Base-by-base conservation (phyloP, 2,329 filamentous ascomycete species). In the Scorias spongiosa region DNA sequence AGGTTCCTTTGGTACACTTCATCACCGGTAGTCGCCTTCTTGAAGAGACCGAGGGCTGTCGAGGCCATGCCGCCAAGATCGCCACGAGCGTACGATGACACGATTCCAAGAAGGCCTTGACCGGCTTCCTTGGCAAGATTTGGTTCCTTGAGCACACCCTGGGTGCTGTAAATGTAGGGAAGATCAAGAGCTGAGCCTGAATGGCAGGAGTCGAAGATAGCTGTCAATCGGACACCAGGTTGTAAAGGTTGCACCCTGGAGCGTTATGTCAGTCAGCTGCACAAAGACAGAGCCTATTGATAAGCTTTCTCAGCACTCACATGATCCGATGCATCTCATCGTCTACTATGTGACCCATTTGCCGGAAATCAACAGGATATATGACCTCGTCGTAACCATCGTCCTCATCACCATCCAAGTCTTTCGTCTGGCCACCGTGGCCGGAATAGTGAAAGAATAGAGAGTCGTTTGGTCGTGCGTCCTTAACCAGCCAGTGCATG, bases 401-500 rank as follows among this genome's bases (percentile, higher is more conserved):
- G 30, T 83, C 79, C 60, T 88, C 83, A 54, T 88, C 83, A 26
- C 83, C 83, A 53, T 87, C 82, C 32, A 82, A 65, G 60, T 88
- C 84, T 54, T 80, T 76, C 2, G 83, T 84, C 61, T 88, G 83
- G n/a, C 84, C 84, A 47, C 84, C 83, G 58, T 88, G 83, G 8
- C 83, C 87, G 34, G 88, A 94, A 63, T 94, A 96, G 66, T 96
- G 89, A 69, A 96, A 95, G 67, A 96, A 96, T 6, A 96, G 73
- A 4, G 89, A 93, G 61, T 96, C 89, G 59, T 95, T 93, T 0
- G 87, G 84, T 46, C 76, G 76, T 4, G 89, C 88, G 58, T 94
- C 88, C 66, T 94, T 94, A 46, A 95, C 86, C 15, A 96, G 69
- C 89, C 89, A 96, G 61, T 95, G 88, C 89, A 96, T 96, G 28